Percentiles rank a stretch among this genome's conserved stretches.
phyloP scores from a whole-genome alignment of 1,139 yeast species.

The Groenewaldozyma auringiensis region DNA sequence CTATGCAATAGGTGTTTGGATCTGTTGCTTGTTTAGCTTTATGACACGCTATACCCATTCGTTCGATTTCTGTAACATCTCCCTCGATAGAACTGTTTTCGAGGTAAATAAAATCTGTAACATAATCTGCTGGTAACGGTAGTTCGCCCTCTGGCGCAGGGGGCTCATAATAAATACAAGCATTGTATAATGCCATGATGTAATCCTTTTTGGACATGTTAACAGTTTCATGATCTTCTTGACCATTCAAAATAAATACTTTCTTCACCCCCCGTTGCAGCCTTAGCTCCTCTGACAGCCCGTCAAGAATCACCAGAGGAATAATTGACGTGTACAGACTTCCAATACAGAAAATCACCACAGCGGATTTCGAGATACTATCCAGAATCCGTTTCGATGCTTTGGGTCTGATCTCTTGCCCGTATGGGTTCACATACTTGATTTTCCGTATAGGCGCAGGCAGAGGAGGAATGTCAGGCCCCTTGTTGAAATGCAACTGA shows the following conservation, averaged over 20 bases:
- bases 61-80: slow-evolving; percentile 9
- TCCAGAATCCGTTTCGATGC: slow-evolving; percentile 60
- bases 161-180: slow-evolving; percentile 23
- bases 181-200: slow-evolving; percentile 45
- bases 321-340: slow-evolving; percentile 79
- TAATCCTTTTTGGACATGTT: slow-evolving; percentile 57
- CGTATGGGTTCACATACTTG: slow-evolving; percentile 79
- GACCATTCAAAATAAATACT: slow-evolving; percentile 57
- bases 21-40: slow-evolving; percentile 1
- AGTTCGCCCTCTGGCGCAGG: slow-evolving; percentile 8
- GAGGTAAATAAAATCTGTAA: slow-evolving; percentile 20
- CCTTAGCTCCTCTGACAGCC: slow-evolving; percentile 24
- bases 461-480: slow-evolving; percentile 47
- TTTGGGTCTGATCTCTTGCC: slow-evolving; percentile 75
- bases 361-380: slow-evolving; percentile 45
- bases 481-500: slow-evolving; percentile 63
- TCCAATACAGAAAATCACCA: slow-evolving; percentile 73
- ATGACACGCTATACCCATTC: slow-evolving; percentile 13
- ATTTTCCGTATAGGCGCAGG: slow-evolving; percentile 69
- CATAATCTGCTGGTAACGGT: slow-evolving; percentile 18
- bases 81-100: slow-evolving; percentile 3
- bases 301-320: slow-evolving; percentile 68
- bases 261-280: slow-evolving; percentile 15
- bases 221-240: slow-evolving; percentile 66
- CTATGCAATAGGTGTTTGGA: background rate